Evolutionary conservation across 139 green algal species (phyloP), one percentile per base, ranked within the genome.

Genomic region (Coelastrella sp.): DNA sequence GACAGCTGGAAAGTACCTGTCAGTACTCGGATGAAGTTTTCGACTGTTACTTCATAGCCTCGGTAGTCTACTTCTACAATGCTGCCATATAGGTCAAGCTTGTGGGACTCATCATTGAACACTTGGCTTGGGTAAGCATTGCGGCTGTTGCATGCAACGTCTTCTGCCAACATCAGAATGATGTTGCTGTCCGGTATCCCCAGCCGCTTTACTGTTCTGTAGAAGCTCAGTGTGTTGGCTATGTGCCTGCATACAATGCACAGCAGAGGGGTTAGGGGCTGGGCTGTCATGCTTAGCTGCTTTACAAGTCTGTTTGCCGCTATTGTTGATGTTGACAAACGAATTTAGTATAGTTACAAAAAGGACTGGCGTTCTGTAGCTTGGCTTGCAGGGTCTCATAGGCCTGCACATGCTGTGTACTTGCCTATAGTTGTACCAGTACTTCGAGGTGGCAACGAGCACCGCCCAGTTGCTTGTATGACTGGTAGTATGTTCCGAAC

Each of bases 161-260:
- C 92, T 64, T 98, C 96, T 17, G 94, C 93, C 3, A 98, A 82
- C 95, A 99, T 98, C 17, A 99, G 85, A 19, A 99, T 92, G 84
- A 99, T 98, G 84, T 95, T 91, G 85, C 86, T 92, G 81, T 99
- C 97, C 25, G 97, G 96, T 9, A 99, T 95, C 30, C 97, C 97
- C 62, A 98, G 84, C 25, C 94, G 91, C 81, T 92, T 95, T 15
- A 98, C 83, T 0, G 91, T 94, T 19, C 90, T 87, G 86, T 98
- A 98, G 11, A 98, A 85, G 8, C 89, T 92, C 27, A 98, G 84
- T 0, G 92, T 90, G 85, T 98, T 98, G 7, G 91, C 84, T 15
- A 91, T 90, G 90, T 98, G 95, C 0, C 95, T 87, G 91, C 98
- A 98, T 84, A 98, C 98, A 40, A 96, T 90, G 94, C 95, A 98